These are phyloP conservation scores for Saprolegnia diclina DNA, from an alignment of 352 stramenopile species.

Conservation along the genomic window DNA sequence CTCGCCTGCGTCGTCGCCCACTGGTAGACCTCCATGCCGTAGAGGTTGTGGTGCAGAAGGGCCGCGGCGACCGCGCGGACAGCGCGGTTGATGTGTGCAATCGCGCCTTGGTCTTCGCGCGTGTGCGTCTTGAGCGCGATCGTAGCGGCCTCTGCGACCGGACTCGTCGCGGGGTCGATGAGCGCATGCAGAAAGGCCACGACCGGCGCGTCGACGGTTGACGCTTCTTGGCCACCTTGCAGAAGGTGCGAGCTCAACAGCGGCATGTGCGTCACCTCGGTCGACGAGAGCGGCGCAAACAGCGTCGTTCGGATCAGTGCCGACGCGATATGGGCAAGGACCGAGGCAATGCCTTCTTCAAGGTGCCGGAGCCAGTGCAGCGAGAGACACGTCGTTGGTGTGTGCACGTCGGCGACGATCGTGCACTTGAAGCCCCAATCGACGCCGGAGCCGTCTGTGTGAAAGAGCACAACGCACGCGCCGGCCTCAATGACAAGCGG, in stretches of 20 bases:
- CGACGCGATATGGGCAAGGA: conserved; percentile 51
- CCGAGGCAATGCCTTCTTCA: conserved; percentile 37
- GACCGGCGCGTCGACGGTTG: conserved; percentile 38
- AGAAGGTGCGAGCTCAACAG: conserved; percentile 61
- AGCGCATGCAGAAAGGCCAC: conserved; percentile 57
- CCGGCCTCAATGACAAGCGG: conserved; percentile 71
- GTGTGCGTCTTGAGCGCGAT: conserved; percentile 31
- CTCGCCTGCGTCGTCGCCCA: conserved; percentile 35
- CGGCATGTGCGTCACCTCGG: conserved; percentile 44
- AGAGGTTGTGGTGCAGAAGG: conserved; percentile 83
- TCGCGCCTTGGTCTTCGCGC: conserved; percentile 12
- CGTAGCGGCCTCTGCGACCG: conserved; percentile 41
- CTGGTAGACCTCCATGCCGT: conserved; percentile 70
- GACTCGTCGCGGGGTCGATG: conserved; percentile 35
- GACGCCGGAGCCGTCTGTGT: conserved; percentile 76
- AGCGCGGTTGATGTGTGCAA: conserved; percentile 39
- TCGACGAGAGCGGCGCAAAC: conserved; percentile 45
- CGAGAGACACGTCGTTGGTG: conserved; percentile 45
- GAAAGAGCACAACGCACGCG: conserved; percentile 74
- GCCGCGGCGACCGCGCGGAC: conserved; percentile 60
- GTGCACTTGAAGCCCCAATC: conserved; percentile 79
- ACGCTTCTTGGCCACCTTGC: conserved; percentile 41
- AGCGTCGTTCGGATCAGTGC: conserved; percentile 36
- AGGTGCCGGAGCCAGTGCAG: conserved; percentile 65
- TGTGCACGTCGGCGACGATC: conserved; percentile 49